Base-by-base conservation (phyloP, 306 rosid genomes). In the Pueraria montana region DNA sequence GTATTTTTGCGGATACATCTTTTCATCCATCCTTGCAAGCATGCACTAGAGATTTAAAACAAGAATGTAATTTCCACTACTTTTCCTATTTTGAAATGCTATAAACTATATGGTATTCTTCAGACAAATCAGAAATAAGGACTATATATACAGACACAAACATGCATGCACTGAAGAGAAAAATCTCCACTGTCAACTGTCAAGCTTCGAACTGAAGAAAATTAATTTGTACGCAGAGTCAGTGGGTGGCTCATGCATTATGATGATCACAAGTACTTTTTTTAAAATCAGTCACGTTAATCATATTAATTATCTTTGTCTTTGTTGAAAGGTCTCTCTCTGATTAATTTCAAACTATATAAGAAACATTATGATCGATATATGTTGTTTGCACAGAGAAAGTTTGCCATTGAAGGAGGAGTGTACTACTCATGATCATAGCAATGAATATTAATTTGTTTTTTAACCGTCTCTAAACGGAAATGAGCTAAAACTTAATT, bases 141-240 rank as follows among this genome's bases (percentile, higher is more conserved):
- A 36, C 40, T 36, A 30, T 36, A 30, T 36, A 38, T 38, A 38
- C 43, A 52, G 45, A 79, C 3, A 68, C 43, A 48, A 58, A 53
- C 55, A 78, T 50, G 75, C 75, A 72, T 72, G 77, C 43, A 72
- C 14, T 16, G 43, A 48, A 36, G 64, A 48, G 72, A 45, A 20
- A 62, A 77, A 13, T 8, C 6, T 18, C 50, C 50, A 18, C 16
- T n/a, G 49, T 38, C 20, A 40, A 18, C n/a, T 40, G 20, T 42
- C 23, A 42, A 38, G 68, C 59, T 78, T 78, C 11, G 17, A 65
- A 61, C 11, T 2, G 40, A 78, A 11, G 67, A 32, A 55, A 67
- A 67, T 52, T 79, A 52, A 21, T 52, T 52, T 52, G 55, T 61
- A 79, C 67, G 67, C 49, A 50, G 8, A 64, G n/a, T 77, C 36